Evolutionary conservation across 1,284 basidiomycete species (phyloP), one percentile per base, ranked within the genome.

Genomic region (Athelia psychrophila): DNA sequence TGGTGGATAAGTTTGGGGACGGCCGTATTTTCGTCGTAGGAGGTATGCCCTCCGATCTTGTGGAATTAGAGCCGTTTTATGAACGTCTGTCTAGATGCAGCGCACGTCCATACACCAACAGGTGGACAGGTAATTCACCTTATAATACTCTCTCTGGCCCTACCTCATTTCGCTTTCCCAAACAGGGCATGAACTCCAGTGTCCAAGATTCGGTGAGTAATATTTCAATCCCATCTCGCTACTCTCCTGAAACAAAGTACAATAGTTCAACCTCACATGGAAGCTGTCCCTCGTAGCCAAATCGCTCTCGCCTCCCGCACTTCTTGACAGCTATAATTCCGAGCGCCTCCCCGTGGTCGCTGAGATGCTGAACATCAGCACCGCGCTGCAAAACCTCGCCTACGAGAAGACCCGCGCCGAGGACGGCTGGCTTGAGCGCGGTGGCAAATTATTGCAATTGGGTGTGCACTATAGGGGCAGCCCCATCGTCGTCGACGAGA

Each of bases 281-380:
- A 80, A 80, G 58, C 64, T 79, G n/a, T 71, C 74, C 3, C 63
- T 78, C 10, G 74, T 76, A 2, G 59, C 69, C 45, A 72, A 71
- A 48, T 65, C 68, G 8, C 54, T 64, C 9, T 5, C 38, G 6
- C 38, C 6, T 6, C 16, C 9, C 6, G 6, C 38, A 16, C 58
- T 64, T 3, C 69, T 79, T 13, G 62, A 68, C 16, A 68, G 71
- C 2, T 78, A 75, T 59, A 66, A 65, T 45, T 69, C 66, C 56
- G 79, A 77, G 64, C 74, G 72, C 22, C 52, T 72, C 2, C 73
- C 72, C 13, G 67, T 75, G 49, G 67, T 71, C 44, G 66, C 70
- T 3, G 63, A 70, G 47, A 70, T 72, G 70, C 62, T 73, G 8
- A 56, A 64, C 22, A 63, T 66, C 23, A 74, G 71, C 3, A 70